A percentile compares a stretch with the other conserved stretches of the same genome.
Evolutionary conservation across 345 rosid species (phyloP).

Genomic region (Hibiscus trionum): DNA sequence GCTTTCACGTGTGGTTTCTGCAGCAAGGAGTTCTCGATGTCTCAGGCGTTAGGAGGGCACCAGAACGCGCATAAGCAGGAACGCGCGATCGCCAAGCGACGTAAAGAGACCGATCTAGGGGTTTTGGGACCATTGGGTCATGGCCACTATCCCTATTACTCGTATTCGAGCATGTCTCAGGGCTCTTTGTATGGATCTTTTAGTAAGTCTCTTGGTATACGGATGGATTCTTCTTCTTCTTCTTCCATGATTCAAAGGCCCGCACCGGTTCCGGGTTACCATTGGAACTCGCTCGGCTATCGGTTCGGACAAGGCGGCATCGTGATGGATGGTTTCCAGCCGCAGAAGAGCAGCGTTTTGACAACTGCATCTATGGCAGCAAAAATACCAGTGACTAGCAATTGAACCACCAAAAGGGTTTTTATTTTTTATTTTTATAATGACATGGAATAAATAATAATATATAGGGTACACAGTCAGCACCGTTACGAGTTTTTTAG

Average conservation of each 20-base stretch:
- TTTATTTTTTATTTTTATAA: no score
- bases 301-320: slow-evolving; percentile 11
- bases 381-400: neutral
- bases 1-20: slow-evolving; percentile 37
- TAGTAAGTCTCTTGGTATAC: slow-evolving; percentile 15
- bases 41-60: slow-evolving; percentile 45
- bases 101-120: slow-evolving; percentile 20
- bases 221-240: neutral
- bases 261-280: neutral
- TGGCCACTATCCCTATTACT: slow-evolving; percentile 8
- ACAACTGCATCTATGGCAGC: neutral
- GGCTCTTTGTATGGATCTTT: slow-evolving; percentile 14
- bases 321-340: slow-evolving; percentile 9
- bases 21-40: slow-evolving; percentile 31
- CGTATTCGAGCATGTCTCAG: slow-evolving; percentile 7
- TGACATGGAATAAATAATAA: no score
- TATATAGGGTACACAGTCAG: no score
- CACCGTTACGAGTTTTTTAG: no score
- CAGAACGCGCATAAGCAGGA: slow-evolving; percentile 49
- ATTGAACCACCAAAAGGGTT: no score
- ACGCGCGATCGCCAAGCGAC: slow-evolving; percentile 27
- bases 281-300: slow-evolving; percentile 14
- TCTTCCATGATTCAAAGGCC: slow-evolving; percentile 12
- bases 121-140: neutral
- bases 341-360: neutral